Conservation (phyloP, 345 rosid species). For the Bruguiera parviflora region DNA sequence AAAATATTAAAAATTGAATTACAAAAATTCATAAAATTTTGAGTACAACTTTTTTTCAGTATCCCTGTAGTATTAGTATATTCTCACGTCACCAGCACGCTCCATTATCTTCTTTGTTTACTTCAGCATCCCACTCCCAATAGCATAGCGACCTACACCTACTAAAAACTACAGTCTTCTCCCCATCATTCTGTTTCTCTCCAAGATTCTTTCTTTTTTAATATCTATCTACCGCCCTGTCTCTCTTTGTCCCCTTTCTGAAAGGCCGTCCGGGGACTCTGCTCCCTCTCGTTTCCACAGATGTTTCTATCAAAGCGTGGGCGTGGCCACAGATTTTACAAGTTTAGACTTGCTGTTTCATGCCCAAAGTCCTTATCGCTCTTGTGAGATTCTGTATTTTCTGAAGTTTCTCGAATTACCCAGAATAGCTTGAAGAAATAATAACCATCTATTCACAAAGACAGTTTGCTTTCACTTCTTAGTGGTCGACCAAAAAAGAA, state of each 20-base stretch:
- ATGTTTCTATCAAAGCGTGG: conserved; percentile 53
- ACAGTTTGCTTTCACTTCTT: conserved; percentile 18
- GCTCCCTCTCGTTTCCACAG: conserved; percentile 34
- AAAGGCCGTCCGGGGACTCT: neutral
- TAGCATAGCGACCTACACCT: too few relatives aligned
- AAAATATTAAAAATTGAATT: too few relatives aligned
- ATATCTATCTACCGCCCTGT: neutral
- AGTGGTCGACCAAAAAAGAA: conserved; percentile 28
- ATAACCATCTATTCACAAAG: neutral
- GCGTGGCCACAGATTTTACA: conserved; percentile 66
- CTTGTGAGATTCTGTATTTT: conserved; percentile 1
- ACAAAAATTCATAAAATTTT: too few relatives aligned
- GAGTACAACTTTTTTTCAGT: too few relatives aligned
- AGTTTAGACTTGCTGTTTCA: conserved; percentile 45
- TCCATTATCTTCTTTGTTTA: too few relatives aligned
- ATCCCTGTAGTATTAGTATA: too few relatives aligned
- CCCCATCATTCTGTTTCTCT: neutral
- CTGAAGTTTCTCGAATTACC: neutral
- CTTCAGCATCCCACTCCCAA: too few relatives aligned
- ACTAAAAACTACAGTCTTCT: neutral
- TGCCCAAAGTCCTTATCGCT: neutral
- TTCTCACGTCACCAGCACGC: too few relatives aligned
- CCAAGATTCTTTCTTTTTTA: neutral
- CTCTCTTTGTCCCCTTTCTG: neutral
- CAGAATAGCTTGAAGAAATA: neutral